Percentiles rank a stretch among this genome's conserved stretches.
Conservation (phyloP, 345 rosid genomes). For the Linum lewisii region DNA sequence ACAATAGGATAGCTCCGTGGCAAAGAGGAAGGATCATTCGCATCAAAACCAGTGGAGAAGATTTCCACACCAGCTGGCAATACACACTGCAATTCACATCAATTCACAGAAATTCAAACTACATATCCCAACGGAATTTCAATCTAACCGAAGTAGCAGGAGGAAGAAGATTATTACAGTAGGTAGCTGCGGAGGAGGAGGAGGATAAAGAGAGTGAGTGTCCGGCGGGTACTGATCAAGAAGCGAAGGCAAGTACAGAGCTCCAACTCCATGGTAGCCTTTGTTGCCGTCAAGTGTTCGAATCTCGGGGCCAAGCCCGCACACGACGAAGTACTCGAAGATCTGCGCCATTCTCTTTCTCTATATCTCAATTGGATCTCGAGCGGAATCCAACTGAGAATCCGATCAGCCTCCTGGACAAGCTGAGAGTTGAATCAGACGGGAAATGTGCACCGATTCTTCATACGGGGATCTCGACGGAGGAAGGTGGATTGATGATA, state of each 20-base stretch:
- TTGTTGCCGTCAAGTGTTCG: constrained; percentile 75
- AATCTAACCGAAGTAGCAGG: no score
- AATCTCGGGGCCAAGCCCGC: constrained; percentile 92
- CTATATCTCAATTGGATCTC: background rate
- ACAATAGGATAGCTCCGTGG: constrained; percentile 96
- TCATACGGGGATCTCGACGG: background rate
- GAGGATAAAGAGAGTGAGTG: constrained; percentile 58
- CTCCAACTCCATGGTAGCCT: constrained; percentile 65
- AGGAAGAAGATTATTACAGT: constrained; percentile 34
- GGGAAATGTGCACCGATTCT: background rate
- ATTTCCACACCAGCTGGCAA: constrained; percentile 88
- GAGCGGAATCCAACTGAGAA: background rate
- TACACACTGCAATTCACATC: constrained; percentile 47
- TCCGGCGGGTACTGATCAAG: constrained; percentile 84
- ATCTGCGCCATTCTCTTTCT: constrained; percentile 39
- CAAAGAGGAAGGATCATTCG: constrained; percentile 44
- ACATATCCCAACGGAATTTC: background rate
- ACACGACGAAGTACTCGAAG: constrained; percentile 92
- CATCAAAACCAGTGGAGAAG: constrained; percentile 57
- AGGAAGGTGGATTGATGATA: background rate
- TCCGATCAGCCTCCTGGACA: background rate
- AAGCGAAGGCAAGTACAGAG: constrained; percentile 55
- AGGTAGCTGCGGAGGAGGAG: constrained; percentile 95
- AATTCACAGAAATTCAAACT: background rate
- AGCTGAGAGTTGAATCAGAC: background rate